phyloP scores from a whole-genome alignment of 208 protist genomes.

The Crithidia brevicula region DNA sequence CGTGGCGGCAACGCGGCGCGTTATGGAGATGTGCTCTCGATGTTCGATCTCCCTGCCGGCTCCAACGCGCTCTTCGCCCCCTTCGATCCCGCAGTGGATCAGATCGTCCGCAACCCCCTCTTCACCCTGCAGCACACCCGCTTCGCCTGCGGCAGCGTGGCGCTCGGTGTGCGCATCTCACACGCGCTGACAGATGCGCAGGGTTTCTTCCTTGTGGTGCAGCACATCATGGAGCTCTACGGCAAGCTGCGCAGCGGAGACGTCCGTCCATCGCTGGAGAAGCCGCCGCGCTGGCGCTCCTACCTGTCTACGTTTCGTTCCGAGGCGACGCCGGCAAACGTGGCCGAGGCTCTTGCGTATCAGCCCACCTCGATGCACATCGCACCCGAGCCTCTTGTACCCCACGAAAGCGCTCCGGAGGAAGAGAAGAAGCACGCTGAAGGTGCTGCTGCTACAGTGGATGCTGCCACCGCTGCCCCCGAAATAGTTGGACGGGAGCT shows the following conservation, averaged over 20 bases:
- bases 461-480: neutral
- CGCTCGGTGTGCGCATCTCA: slow-evolving; percentile 31
- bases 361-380: neutral
- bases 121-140: slow-evolving; percentile 39
- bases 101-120: slow-evolving; percentile 11
- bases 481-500: slow-evolving; percentile 23
- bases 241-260: neutral
- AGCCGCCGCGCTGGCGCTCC: slow-evolving; percentile 9
- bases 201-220: slow-evolving; percentile 25
- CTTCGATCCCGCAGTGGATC: slow-evolving; percentile 6
- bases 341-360: slow-evolving; percentile 10
- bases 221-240: slow-evolving; percentile 25
- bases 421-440: neutral
- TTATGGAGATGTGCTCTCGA: slow-evolving; percentile 1
- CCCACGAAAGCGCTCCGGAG: too few species aligned
- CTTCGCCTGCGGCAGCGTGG: slow-evolving; percentile 34
- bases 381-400: too few species aligned
- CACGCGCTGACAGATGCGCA: slow-evolving; percentile 32
- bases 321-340: neutral
- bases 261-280: neutral
- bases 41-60: slow-evolving; percentile 33
- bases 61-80: slow-evolving; percentile 35
- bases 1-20: too few species aligned
- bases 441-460: neutral
- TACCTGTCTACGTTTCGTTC: slow-evolving; percentile 1